Percentiles rank a stretch among this genome's conserved stretches.
Conservation (phyloP, 257 asterid species). For the Cruciata laevipes region DNA sequence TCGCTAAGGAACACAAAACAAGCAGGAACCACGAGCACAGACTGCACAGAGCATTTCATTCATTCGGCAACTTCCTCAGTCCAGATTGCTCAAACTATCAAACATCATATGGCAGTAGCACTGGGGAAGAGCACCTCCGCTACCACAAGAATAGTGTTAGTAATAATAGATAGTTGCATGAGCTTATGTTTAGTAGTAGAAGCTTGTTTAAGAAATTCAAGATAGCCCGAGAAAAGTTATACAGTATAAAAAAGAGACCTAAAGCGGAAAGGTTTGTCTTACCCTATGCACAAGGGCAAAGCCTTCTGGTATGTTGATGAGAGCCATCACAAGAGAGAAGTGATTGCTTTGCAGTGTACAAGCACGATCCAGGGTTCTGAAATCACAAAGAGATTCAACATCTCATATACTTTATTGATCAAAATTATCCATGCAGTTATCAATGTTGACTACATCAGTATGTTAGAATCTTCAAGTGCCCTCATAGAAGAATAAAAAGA, state of each 20-base stretch:
- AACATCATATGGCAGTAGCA: background rate
- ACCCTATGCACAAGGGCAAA: slow-evolving; percentile 72
- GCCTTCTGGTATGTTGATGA: slow-evolving; percentile 69
- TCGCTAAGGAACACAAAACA: background rate
- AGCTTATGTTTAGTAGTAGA: background rate
- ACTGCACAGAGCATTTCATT: background rate
- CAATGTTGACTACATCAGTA: background rate
- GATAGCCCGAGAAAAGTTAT: background rate
- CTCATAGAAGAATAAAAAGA: background rate
- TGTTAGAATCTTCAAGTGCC: background rate
- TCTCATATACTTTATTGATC: background rate
- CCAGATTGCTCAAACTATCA: background rate
- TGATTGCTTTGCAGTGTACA: slow-evolving; percentile 46
- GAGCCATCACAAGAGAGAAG: slow-evolving; percentile 78
- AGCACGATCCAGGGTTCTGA: slow-evolving; percentile 78
- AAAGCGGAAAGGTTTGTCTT: background rate
- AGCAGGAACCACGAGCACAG: background rate
- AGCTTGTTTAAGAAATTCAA: background rate
- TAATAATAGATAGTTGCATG: background rate
- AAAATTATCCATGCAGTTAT: background rate
- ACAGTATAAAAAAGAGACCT: background rate
- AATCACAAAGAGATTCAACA: slow-evolving; percentile 1
- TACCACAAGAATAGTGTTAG: background rate
- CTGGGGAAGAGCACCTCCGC: background rate
- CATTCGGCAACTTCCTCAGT: background rate